These are phyloP conservation scores for Cryptococcus jaspeensis DNA, from an alignment of 1,284 basidiomycete species.

Conservation along the genomic window DNA sequence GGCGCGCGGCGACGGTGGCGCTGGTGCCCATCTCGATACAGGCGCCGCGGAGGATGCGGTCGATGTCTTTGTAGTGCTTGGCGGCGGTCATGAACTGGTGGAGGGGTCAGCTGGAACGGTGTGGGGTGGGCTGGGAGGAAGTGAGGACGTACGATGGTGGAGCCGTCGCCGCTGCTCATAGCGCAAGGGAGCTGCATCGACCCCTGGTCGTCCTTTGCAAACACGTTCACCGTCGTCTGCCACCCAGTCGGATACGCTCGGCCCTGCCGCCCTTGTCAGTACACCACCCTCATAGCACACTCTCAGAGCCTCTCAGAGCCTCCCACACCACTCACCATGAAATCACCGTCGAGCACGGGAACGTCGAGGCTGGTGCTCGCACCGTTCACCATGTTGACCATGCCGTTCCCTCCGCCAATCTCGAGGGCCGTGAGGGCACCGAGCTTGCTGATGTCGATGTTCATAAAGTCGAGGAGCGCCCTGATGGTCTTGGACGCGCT, in stretches of 20 bases:
- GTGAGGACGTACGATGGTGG: conserved; percentile 17
- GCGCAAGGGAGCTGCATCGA: conserved; percentile 24
- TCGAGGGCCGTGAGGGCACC: conserved; percentile 26
- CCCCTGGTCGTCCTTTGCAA: conserved; percentile 21
- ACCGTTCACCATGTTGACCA: conserved; percentile 55
- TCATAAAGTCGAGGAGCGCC: conserved; percentile 17
- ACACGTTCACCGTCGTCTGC: conserved; percentile 37
- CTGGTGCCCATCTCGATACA: conserved; percentile 41
- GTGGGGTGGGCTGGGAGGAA: not conserved
- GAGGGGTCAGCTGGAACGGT: conserved; percentile 1
- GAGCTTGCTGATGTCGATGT: conserved; percentile 11
- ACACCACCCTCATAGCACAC: no score
- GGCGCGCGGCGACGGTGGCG: conserved; percentile 25
- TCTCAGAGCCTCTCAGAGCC: no score
- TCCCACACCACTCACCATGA: conserved; percentile 16
- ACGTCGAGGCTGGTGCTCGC: conserved; percentile 37
- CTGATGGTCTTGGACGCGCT: not conserved
- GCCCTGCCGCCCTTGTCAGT: not conserved
- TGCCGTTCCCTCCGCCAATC: conserved; percentile 61
- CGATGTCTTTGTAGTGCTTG: conserved; percentile 27
- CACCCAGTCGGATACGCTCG: conserved; percentile 33
- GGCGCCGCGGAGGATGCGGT: conserved; percentile 24
- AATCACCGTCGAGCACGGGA: conserved; percentile 56
- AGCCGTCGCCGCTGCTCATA: conserved; percentile 34
- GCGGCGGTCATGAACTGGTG: conserved; percentile 26